phyloP scores from a whole-genome alignment of 441 rosid species.

The Arabidopsis lyrata region DNA sequence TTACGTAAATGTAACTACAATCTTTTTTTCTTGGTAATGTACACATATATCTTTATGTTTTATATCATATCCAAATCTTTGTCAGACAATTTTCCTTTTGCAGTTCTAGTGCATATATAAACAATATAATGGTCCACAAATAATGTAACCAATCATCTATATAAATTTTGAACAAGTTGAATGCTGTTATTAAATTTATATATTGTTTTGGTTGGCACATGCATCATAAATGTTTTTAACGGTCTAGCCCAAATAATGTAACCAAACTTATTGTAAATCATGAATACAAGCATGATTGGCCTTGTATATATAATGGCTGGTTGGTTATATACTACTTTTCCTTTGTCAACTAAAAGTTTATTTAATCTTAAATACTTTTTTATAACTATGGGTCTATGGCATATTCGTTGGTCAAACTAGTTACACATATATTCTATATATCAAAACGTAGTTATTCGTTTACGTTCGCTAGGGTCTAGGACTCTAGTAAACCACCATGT shows the following conservation, averaged over 20 bases:
- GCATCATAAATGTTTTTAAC: slow-evolving; percentile 43
- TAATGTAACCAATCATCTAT: background rate
- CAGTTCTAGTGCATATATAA: slow-evolving; percentile 2
- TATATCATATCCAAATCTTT: slow-evolving; percentile 17
- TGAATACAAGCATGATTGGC: background rate
- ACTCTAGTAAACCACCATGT: slow-evolving; percentile 15
- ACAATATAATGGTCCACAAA: slow-evolving; percentile 3
- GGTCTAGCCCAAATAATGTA: slow-evolving; percentile 26
- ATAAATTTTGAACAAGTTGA: slow-evolving; percentile 23
- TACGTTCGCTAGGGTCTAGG: slow-evolving; percentile 13
- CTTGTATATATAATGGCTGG: background rate
- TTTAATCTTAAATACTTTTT: background rate
- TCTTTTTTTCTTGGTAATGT: slow-evolving; percentile 1
- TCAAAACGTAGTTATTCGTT: slow-evolving; percentile 22
- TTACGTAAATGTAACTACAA: slow-evolving; percentile 19
- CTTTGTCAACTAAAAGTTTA: background rate
- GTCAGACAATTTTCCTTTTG: background rate
- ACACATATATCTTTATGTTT: slow-evolving; percentile 10
- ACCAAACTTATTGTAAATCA: slow-evolving; percentile 19
- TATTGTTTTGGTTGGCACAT: slow-evolving; percentile 37
- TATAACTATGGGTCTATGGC: background rate
- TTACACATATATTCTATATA: background rate
- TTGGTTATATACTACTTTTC: slow-evolving; percentile 13
- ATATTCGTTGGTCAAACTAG: slow-evolving; percentile 14
- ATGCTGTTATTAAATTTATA: slow-evolving; percentile 3